Evolutionary conservation across 805 yeast genomes (phyloP).

Genomic region (Hanseniaspora pseudoguilliermondii): DNA sequence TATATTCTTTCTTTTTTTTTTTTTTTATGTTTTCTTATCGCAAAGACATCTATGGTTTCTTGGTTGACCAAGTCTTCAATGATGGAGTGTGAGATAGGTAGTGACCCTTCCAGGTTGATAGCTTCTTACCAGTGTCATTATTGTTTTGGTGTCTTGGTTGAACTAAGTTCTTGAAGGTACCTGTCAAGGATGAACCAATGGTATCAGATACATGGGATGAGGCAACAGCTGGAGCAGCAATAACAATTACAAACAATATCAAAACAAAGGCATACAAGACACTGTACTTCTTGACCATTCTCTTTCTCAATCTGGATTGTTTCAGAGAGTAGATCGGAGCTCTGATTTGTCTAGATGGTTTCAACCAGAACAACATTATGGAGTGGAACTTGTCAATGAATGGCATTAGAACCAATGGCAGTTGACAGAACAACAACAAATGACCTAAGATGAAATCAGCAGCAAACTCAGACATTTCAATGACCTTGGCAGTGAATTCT

Average conservation of each 20-base stretch:
- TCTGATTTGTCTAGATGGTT: conserved; percentile 91
- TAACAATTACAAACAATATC: conserved; percentile 55
- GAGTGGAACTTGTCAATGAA: conserved; percentile 95
- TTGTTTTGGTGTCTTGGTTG: conserved; percentile 76
- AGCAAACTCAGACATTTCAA: conserved; percentile 89
- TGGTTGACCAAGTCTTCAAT: conserved; percentile 42
- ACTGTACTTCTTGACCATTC: conserved; percentile 93
- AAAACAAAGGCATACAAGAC: conserved; percentile 63
- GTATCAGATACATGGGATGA: conserved; percentile 35
- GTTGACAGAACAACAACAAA: conserved; percentile 69
- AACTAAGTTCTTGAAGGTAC: conserved; percentile 53
- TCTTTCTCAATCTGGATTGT: conserved; percentile 89
- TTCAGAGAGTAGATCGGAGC: conserved; percentile 95
- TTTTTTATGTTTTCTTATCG: background rate
- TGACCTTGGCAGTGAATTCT: conserved; percentile 86
- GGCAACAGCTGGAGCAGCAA: conserved; percentile 88
- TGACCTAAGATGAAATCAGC: conserved; percentile 95
- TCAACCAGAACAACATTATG: conserved; percentile 95
- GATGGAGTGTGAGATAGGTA: conserved; percentile 41
- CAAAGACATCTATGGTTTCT: conserved; percentile 25
- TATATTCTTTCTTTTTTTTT: background rate
- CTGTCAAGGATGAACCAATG: conserved; percentile 26
- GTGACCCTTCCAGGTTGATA: conserved; percentile 26
- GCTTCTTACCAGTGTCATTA: conserved; percentile 63
- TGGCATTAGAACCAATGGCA: conserved; percentile 78